Evolutionary conservation across 169 alveolate species (phyloP).

Genomic region (Plasmodium falciparum): DNA sequence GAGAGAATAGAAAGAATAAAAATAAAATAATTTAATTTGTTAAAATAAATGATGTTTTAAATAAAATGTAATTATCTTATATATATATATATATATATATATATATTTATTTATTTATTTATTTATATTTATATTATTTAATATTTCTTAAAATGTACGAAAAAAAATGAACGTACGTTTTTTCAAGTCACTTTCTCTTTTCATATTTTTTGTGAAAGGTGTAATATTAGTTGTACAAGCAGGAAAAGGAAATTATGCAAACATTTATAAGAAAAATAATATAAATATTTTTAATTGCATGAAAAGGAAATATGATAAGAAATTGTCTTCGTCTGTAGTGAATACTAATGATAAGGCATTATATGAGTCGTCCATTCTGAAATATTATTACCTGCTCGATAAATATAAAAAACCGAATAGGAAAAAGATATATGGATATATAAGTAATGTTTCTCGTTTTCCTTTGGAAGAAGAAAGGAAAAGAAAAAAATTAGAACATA

Average conservation of each 20-base stretch:
- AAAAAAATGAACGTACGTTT: conserved; percentile 14
- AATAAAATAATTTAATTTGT: too few relatives aligned
- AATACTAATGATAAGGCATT: too few relatives aligned
- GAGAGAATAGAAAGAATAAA: too few relatives aligned
- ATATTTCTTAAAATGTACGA: not conserved
- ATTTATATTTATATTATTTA: too few relatives aligned
- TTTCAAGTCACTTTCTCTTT: conserved; percentile 1
- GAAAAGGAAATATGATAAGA: not conserved
- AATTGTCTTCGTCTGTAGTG: not conserved
- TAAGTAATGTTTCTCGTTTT: not conserved
- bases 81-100: too few relatives aligned
- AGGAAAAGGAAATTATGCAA: not conserved
- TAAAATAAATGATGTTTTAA: too few relatives aligned
- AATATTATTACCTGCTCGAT: not conserved
- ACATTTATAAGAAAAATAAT: not conserved
- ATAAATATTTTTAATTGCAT: not conserved
- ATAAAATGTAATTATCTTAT: too few relatives aligned
- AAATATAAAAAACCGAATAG: not conserved
- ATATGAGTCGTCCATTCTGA: not conserved
- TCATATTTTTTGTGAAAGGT: conserved; percentile 5
- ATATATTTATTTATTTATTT: too few relatives aligned
- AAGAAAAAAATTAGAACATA: not conserved
- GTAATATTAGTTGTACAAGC: not conserved
- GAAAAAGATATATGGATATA: not conserved
- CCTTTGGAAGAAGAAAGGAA: not conserved